Conservation (phyloP, 169 alveolate genomes). For the Plasmodium chabaudi region DNA sequence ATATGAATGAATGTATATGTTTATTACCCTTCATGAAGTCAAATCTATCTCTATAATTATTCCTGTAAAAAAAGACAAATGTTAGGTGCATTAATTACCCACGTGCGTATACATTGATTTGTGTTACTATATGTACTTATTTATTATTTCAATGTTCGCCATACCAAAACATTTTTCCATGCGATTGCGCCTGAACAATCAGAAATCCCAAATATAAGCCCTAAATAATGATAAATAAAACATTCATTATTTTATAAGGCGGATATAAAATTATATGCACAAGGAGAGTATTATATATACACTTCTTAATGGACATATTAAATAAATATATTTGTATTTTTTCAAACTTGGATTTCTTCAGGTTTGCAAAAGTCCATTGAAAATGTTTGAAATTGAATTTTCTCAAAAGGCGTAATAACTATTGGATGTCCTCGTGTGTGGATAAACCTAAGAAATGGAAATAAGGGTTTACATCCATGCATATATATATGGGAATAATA, state of each 20-base stretch:
- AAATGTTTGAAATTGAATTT: conserved; percentile 45
- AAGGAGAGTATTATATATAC: not conserved
- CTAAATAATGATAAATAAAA: conserved; percentile 4
- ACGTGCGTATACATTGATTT: not conserved
- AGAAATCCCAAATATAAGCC: conserved; percentile 45
- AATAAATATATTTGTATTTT: conserved; percentile 11
- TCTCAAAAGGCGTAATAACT: conserved; percentile 35
- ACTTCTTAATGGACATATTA: not conserved
- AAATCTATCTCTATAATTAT: conserved; percentile 63
- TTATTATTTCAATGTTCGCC: not conserved
- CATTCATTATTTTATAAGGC: not conserved
- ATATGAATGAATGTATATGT: not conserved
- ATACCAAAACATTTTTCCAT: conserved; percentile 63
- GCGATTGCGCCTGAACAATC: conserved; percentile 59
- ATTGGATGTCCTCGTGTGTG: conserved; percentile 71
- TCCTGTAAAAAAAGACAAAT: conserved; percentile 41
- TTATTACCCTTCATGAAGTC: conserved; percentile 35
- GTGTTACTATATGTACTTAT: not conserved
- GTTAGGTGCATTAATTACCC: not conserved
- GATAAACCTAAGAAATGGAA: conserved; percentile 29
- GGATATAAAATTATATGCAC: not conserved
- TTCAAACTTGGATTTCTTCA: conserved; percentile 58
- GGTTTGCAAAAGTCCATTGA: conserved; percentile 74
- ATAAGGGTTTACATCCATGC: not conserved
- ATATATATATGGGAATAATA: not conserved